phyloP scores from a whole-genome alignment of 768 basidiomycete species.

The Tricholoma flavovirens region DNA sequence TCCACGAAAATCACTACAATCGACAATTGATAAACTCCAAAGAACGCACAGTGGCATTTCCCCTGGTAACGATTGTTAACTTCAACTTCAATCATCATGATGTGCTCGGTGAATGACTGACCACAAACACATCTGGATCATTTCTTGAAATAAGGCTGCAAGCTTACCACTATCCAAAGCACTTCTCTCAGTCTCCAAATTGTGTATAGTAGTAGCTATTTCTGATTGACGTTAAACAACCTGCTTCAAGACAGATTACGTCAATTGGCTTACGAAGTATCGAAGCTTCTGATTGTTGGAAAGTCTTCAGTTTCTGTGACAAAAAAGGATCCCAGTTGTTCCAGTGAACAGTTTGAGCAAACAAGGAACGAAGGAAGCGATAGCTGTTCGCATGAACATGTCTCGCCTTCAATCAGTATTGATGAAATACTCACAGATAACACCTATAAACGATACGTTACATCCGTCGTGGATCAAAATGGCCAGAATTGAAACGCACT shows the following conservation, averaged over 20 bases:
- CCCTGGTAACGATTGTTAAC: slow-evolving; percentile 43
- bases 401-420: neutral
- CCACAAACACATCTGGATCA: slow-evolving; percentile 91
- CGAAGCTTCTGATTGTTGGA: slow-evolving; percentile 70
- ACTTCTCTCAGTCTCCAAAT: slow-evolving; percentile 49
- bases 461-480: neutral
- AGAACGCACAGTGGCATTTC: slow-evolving; percentile 78
- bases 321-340: slow-evolving; percentile 77
- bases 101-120: slow-evolving; percentile 18
- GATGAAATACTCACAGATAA: slow-evolving; percentile 50
- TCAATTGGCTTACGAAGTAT: slow-evolving; percentile 58
- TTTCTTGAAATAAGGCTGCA: slow-evolving; percentile 67
- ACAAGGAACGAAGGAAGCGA: slow-evolving; percentile 71
- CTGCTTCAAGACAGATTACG: slow-evolving; percentile 1
- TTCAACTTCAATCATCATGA: neutral
- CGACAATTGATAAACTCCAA: neutral
- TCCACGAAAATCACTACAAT: neutral
- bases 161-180: slow-evolving; percentile 50
- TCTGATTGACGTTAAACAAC: slow-evolving; percentile 35
- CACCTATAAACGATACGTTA: slow-evolving; percentile 41
- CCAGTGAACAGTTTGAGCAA: slow-evolving; percentile 68
- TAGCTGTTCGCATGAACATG: slow-evolving; percentile 46
- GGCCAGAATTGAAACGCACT: slow-evolving; percentile 47
- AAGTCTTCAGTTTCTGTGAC: slow-evolving; percentile 72
- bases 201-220: slow-evolving; percentile 67